These are phyloP conservation scores for Terana coerulea DNA, from an alignment of 768 basidiomycete species.

Conservation along the genomic window DNA sequence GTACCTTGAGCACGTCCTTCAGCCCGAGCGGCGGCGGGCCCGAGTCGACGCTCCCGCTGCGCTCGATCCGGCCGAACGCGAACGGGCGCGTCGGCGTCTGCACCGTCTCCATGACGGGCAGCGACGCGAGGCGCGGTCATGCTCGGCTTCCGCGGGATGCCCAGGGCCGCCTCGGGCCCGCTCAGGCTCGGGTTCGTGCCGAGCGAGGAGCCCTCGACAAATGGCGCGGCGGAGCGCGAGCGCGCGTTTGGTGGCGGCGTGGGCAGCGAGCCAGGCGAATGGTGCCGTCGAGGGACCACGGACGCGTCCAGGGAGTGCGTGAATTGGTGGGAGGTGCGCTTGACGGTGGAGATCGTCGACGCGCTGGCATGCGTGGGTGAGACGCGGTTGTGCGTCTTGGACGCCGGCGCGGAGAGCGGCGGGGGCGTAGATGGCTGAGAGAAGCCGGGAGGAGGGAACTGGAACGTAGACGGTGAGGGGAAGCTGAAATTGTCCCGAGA, in stretches of 20 bases:
- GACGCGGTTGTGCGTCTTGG: conserved; percentile 18
- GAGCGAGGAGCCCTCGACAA: conserved; percentile 13
- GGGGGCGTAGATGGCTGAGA: conserved; percentile 4
- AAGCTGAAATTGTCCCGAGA: conserved; percentile 15
- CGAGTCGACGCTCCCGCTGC: conserved; percentile 42
- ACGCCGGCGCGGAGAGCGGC: conserved; percentile 15
- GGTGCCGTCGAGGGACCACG: conserved; percentile 20
- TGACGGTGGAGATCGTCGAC: conserved; percentile 24
- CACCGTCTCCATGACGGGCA: conserved; percentile 50
- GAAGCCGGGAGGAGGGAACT: conserved; percentile 29
- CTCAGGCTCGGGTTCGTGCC: conserved; percentile 11
- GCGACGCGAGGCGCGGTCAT: conserved; percentile 48
- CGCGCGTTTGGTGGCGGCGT: conserved; percentile 26
- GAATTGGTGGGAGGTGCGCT: conserved; percentile 45
- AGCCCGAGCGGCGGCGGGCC: conserved; percentile 45
- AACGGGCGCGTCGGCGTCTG: conserved; percentile 36
- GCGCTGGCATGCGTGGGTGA: conserved; percentile 32
- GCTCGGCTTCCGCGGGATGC: conserved; percentile 34
- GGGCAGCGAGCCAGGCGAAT: conserved; percentile 30
- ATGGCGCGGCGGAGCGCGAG: conserved; percentile 31
- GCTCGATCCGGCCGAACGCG: conserved; percentile 36
- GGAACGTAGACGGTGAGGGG: conserved; percentile 30
- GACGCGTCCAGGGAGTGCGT: conserved; percentile 54
- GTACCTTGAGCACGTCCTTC: conserved; percentile 72
- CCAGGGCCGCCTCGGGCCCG: conserved; percentile 10